Conservation (phyloP, 2,329 filamentous ascomycete species). For the Trichoderma sp. region DNA sequence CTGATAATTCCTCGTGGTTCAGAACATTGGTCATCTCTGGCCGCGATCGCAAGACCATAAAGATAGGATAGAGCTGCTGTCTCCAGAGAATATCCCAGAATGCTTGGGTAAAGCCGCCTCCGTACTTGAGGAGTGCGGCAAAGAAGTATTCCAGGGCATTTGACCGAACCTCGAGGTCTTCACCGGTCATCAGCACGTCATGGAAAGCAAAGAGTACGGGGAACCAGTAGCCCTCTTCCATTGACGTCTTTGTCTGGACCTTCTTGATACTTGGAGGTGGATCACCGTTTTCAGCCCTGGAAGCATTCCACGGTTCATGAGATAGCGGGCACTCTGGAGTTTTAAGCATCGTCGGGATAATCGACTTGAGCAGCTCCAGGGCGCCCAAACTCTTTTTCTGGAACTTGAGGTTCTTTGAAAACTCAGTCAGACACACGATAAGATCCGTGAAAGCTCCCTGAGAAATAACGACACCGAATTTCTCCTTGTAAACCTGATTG, state of each 20-base stretch:
- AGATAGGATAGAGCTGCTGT: constrained; percentile 95
- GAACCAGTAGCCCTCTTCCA: constrained; percentile 98
- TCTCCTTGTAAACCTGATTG: constrained; percentile 88
- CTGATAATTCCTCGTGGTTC: constrained; percentile 94
- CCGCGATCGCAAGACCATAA: constrained; percentile 94
- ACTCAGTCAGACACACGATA: constrained; percentile 94
- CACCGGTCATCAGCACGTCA: constrained; percentile 97
- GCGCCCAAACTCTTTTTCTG: constrained; percentile 98
- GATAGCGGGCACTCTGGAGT: constrained; percentile 94
- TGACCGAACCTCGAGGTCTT: constrained; percentile 92
- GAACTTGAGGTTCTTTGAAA: constrained; percentile 97
- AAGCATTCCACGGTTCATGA: constrained; percentile 35
- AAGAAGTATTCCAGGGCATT: constrained; percentile 95
- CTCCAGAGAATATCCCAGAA: constrained; percentile 99
- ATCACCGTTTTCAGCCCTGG: constrained; percentile 28
- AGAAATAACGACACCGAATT: constrained; percentile 92
- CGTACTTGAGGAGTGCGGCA: constrained; percentile 85
- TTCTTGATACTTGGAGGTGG: constrained; percentile 45
- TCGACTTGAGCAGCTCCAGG: constrained; percentile 90
- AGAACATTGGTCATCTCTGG: constrained; percentile 94
- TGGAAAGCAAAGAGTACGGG: constrained; percentile 97
- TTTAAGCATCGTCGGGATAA: constrained; percentile 90
- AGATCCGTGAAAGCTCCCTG: constrained; percentile 97
- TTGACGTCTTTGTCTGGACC: constrained; percentile 74
- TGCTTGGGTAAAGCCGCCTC: constrained; percentile 83